Evolutionary conservation across 345 rosid species (phyloP), one percentile per base, ranked within the genome.

Genomic region (sweet orange (Citrus sinensis)): DNA sequence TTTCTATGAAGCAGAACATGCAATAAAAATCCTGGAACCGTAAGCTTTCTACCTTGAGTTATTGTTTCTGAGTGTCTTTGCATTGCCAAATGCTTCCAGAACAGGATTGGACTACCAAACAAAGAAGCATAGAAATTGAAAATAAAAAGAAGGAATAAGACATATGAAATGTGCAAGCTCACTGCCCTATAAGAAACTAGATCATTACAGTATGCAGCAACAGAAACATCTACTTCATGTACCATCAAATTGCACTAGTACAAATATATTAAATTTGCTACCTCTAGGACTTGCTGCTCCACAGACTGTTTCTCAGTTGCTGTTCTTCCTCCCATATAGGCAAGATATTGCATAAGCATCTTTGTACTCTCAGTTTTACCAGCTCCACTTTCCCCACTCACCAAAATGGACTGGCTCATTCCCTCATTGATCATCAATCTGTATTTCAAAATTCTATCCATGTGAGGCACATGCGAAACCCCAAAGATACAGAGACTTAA

Each of bases 361-460:
- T 96, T 96, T 66, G 99, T 96, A 90, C 93, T 92, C 86, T 96
- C 99, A 37, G 99, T 94, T 88, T 96, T 96, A 79, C 99, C 99
- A 25, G 99, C 99, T 71, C 99, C 99, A 77, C 99, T 96, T 83
- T 96, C 98, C 76, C 99, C 99, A 74, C 99, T 96, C 76, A 96
- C 99, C 85, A 96, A 86, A 71, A 96, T 96, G 32, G 99, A 80
- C 82, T 96, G 97, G 80, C 98, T 96, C 78, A 88, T 85, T 73
- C 92, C 90, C 80, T 94, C 98, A 80, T 90, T 88, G 76, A 94
- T 91, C 99, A 96, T 94, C 75, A 84, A 88, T 88, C 99, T 96
- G 90, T 77, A 84, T 16, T 67, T 68, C 37, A 72, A 72, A 68
- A 76, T 46, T 78, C 60, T 59, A 49, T 78, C 32, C 51, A 59